Percentiles rank a stretch among this genome's conserved stretches.
Evolutionary conservation across 2,329 filamentous ascomycete species (phyloP).

Genomic region (Beauveria varroae): DNA sequence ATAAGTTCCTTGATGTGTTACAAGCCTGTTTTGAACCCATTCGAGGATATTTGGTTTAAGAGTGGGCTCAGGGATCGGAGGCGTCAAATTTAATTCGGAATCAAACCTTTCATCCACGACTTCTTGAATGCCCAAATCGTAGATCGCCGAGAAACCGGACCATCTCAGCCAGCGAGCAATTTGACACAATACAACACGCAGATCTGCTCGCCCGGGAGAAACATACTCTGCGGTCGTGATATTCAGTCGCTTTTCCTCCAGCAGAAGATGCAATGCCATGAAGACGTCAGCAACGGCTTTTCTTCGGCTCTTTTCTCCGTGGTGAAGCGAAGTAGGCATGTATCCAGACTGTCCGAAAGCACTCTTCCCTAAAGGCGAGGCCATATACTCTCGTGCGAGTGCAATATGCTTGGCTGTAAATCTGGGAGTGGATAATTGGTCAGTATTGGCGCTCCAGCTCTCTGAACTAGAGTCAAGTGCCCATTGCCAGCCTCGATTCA

Average conservation of each 20-base stretch:
- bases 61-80: constrained; percentile 26
- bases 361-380: constrained; percentile 48
- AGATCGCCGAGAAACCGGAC: constrained; percentile 38
- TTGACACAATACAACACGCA: constrained; percentile 73
- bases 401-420: constrained; percentile 47
- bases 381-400: constrained; percentile 58
- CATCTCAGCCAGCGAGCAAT: constrained; percentile 78
- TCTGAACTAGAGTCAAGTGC: constrained; percentile 48
- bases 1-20: constrained; percentile 30
- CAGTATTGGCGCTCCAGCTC: constrained; percentile 17
- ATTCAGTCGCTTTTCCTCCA: constrained; percentile 82
- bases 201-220: constrained; percentile 37
- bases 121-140: constrained; percentile 47
- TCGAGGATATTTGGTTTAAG: constrained; percentile 37
- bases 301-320: constrained; percentile 48
- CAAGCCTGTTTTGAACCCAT: constrained; percentile 45
- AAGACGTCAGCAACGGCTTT: constrained; percentile 60
- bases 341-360: constrained; percentile 50
- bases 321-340: constrained; percentile 52
- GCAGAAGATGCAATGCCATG: constrained; percentile 73
- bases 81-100: constrained; percentile 25
- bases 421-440: constrained; percentile 19
- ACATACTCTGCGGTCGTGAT: constrained; percentile 41
- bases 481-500: constrained; percentile 64
- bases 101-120: constrained; percentile 34